A percentile compares a stretch with the other conserved stretches of the same genome.
These are phyloP conservation scores for Cardamine resedifolia DNA, from an alignment of 345 rosid genomes.

Conservation along the genomic window DNA sequence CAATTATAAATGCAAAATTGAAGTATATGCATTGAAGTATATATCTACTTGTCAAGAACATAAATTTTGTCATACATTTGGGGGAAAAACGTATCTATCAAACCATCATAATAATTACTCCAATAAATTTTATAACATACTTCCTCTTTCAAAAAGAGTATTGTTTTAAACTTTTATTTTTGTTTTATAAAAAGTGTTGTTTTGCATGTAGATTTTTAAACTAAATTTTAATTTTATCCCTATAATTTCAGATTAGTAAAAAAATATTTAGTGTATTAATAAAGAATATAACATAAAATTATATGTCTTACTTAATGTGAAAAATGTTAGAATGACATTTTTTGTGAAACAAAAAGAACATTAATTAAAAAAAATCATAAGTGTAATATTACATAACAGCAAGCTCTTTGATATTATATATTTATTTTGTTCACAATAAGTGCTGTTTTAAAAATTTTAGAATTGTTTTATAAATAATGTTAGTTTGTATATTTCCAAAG, in stretches of 20 bases:
- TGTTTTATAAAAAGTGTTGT: not conserved
- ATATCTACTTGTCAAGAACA: constrained; percentile 27
- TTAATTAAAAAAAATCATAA: not conserved
- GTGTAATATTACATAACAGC: not conserved
- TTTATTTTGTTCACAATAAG: not conserved
- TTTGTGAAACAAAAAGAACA: not conserved
- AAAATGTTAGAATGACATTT: not conserved
- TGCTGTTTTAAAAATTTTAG: not conserved
- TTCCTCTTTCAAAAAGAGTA: not conserved
- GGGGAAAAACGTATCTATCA: not conserved
- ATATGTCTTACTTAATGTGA: not conserved
- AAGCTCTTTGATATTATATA: not conserved
- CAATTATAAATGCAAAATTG: constrained; percentile 33
- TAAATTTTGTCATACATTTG: constrained; percentile 19
- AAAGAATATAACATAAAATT: not conserved
- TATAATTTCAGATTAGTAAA: not conserved
- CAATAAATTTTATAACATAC: not conserved
- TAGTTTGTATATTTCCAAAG: not conserved
- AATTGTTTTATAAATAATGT: not conserved
- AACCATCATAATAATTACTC: constrained; percentile 5
- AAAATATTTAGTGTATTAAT: not conserved
- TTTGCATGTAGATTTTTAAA: not conserved
- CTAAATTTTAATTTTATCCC: not conserved
- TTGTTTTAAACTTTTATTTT: not conserved
- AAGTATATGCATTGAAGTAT: constrained; percentile 32